phyloP scores from a whole-genome alignment of 1,139 yeast species.

The Yamadazyma dendronema region DNA sequence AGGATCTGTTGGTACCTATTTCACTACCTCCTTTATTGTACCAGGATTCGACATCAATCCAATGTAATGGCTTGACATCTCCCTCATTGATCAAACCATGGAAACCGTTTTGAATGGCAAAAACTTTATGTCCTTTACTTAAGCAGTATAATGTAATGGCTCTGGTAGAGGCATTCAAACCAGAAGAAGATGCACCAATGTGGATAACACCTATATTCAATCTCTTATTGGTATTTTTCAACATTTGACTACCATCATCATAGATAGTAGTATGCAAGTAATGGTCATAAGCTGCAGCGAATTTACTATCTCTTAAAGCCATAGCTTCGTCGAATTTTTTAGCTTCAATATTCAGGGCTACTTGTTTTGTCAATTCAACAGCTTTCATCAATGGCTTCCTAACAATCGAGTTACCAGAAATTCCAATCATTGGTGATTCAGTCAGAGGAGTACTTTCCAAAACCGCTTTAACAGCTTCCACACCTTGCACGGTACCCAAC shows the following conservation, averaged over 20 bases:
- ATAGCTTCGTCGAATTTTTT: constrained; percentile 66
- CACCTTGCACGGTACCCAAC: constrained; percentile 79
- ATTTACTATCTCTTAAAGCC: constrained; percentile 79
- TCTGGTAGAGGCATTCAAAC: constrained; percentile 88
- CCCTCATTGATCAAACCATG: constrained; percentile 86
- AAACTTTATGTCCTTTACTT: constrained; percentile 85
- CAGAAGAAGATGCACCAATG: constrained; percentile 97
- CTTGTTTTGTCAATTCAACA: constrained; percentile 64
- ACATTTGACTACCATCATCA: constrained; percentile 58
- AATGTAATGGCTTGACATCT: constrained; percentile 64
- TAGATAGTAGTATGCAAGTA: constrained; percentile 68
- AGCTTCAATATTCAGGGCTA: constrained; percentile 62
- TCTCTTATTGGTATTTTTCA: constrained; percentile 49
- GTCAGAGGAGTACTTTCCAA: constrained; percentile 66
- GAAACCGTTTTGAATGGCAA: constrained; percentile 89
- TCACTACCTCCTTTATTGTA: constrained; percentile 91
- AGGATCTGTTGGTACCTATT: constrained; percentile 87
- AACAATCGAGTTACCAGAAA: constrained; percentile 68
- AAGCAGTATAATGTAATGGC: constrained; percentile 90
- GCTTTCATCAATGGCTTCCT: constrained; percentile 72
- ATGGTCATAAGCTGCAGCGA: constrained; percentile 73
- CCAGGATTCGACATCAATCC: constrained; percentile 93
- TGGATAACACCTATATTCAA: constrained; percentile 79
- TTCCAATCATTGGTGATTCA: constrained; percentile 76
- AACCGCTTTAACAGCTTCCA: constrained; percentile 78